Base-by-base conservation (phyloP, 2,329 filamentous ascomycete species). In the Scedosporium boydii region DNA sequence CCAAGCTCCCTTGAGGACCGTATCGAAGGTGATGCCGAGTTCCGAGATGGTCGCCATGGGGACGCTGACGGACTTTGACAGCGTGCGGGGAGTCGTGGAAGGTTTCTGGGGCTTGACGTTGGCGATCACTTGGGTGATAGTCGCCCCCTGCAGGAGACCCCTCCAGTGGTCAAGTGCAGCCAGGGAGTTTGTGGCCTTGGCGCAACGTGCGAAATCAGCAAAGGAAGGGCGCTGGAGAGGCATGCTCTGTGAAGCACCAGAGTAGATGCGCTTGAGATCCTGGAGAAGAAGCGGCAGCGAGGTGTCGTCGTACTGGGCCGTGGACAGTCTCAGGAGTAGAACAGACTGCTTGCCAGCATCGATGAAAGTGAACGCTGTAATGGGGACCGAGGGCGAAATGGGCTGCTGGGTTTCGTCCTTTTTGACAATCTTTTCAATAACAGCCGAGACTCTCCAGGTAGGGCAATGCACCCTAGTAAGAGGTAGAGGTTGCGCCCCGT, bases 1-100 rank as follows among this genome's bases (percentile, higher is more conserved):
- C 82, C 84, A 87, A 0, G 82, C 82, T 0, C 81, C 78, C 68
- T 84, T 84, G 41, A 86, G 73, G 2, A 86, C 76, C 0, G 80
- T 78, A 63, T 82, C 79, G 44, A 81, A 80, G 0, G 75, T 74
- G 63, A 83, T 75, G 7, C 76, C 77, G 3, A 80, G 71, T 42
- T 76, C 76, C 6, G 41, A 18, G 18, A 56, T 46, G 6, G 74
- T 67, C 3, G 80, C 68, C 9, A 77, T 74, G 6, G 74, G 75
- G 1, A 80, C 68, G 0, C 76, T 66, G 18, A 79, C 73, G 21
- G 73, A 74, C 62, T 77, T 73, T 3, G 69, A 70, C 7, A 82
- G 63, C 0, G 75, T 78, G 64, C 73, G 76, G 62, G 74, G 71
- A 57, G 73, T 75, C 14, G 69, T 71, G 6, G 71, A 76, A 34